Evolutionary conservation across 345 rosid species (phyloP).

Genomic region (Reutealis trisperma): DNA sequence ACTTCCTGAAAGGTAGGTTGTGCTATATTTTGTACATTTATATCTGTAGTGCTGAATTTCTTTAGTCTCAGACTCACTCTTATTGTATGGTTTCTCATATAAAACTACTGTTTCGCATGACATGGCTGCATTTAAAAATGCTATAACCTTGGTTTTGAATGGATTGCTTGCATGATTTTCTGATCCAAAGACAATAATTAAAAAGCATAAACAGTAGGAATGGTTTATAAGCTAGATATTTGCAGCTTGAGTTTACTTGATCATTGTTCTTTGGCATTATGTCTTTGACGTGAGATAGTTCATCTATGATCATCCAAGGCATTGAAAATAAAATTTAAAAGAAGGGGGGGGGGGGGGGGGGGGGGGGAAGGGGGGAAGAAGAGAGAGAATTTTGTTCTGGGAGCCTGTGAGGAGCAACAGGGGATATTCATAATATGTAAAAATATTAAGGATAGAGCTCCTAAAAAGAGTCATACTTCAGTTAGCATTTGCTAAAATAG

Average conservation of each 20-base stretch:
- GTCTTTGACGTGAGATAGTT: not conserved
- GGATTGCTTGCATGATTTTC: not conserved
- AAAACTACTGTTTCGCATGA: not conserved
- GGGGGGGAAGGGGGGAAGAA: not conserved
- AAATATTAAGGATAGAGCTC: not conserved
- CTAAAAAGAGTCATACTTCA: not conserved
- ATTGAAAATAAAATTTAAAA: not conserved
- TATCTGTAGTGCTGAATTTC: not conserved
- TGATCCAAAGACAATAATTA: not conserved
- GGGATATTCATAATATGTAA: not conserved
- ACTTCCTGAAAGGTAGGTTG: slow-evolving; percentile 53
- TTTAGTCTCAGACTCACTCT: not conserved
- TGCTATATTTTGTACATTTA: slow-evolving; percentile 2
- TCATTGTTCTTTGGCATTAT: not conserved
- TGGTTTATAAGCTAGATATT: not conserved
- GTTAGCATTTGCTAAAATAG: not conserved
- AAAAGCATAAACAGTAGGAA: not conserved
- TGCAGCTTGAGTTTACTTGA: not conserved
- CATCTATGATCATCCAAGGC: not conserved
- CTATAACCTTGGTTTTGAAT: no score
- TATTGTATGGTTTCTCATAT: not conserved
- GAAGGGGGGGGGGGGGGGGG: no score
- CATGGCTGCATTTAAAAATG: no score
- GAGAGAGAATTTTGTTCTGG: not conserved
- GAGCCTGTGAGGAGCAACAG: not conserved